Percentiles rank a stretch among this genome's conserved stretches.
These are phyloP conservation scores for Phytophthora parvispora DNA, from an alignment of 352 stramenopile species.

Conservation along the genomic window DNA sequence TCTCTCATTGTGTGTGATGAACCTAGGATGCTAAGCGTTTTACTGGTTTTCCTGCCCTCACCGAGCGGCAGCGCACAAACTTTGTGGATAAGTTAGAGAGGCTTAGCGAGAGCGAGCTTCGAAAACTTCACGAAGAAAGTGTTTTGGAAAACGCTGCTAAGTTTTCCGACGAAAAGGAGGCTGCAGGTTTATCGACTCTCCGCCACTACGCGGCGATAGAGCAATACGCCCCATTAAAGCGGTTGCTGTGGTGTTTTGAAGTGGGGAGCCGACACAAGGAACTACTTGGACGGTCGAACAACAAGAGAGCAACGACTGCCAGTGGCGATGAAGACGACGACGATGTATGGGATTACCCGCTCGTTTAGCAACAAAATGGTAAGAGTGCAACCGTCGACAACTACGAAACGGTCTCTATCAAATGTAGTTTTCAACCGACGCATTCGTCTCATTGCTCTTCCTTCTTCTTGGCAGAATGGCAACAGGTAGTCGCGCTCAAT, in stretches of 20 bases:
- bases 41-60: conserved; percentile 50
- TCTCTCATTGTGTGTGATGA: neutral
- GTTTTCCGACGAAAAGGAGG: conserved; percentile 35
- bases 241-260: conserved; percentile 74
- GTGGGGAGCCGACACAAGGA: conserved; percentile 34
- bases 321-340: conserved; percentile 47
- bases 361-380: conserved; percentile 28
- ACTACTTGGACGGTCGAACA: conserved; percentile 21
- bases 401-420: neutral
- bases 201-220: conserved; percentile 62
- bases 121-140: conserved; percentile 45
- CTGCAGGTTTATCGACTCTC: conserved; percentile 50
- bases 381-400: conserved; percentile 11
- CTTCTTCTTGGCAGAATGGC: neutral
- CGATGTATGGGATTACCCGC: conserved; percentile 75
- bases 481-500: neutral
- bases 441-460: neutral
- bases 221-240: conserved; percentile 62
- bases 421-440: conserved; percentile 1
- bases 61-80: conserved; percentile 61
- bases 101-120: conserved; percentile 66
- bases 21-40: conserved; percentile 25
- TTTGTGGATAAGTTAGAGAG: conserved; percentile 75
- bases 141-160: conserved; percentile 43
- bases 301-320: conserved; percentile 6